A percentile compares a stretch with the other conserved stretches of the same genome.
These are phyloP conservation scores for Pythium aphanidermatum DNA, from an alignment of 352 stramenopile genomes.

Conservation along the genomic window DNA sequence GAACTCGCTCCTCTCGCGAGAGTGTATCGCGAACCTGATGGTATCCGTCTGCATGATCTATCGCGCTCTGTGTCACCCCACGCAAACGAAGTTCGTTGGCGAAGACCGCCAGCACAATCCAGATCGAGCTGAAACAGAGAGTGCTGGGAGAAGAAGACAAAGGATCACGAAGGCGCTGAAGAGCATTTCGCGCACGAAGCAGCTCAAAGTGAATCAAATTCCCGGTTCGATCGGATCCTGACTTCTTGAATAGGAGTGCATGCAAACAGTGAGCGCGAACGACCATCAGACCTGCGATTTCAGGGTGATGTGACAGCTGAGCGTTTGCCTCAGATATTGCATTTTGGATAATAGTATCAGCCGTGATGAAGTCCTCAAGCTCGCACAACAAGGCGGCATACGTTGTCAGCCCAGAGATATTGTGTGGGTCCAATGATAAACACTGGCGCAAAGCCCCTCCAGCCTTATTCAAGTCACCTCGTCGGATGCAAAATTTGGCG, in stretches of 20 bases:
- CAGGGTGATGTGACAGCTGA: background rate
- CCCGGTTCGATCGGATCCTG: constrained; percentile 36
- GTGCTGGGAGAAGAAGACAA: too few relatives aligned
- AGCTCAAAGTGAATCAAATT: constrained; percentile 68
- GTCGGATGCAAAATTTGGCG: constrained; percentile 44
- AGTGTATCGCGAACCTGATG: constrained; percentile 33
- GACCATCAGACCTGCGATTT: constrained; percentile 1
- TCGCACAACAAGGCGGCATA: constrained; percentile 60
- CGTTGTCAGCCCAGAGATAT: constrained; percentile 33
- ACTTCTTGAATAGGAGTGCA: constrained; percentile 49
- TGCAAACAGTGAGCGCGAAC: constrained; percentile 53
- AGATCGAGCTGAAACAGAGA: constrained; percentile 46
- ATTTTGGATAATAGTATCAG: constrained; percentile 41
- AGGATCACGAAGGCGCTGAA: constrained; percentile 8
- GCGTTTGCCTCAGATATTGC: constrained; percentile 19
- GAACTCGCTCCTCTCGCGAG: constrained; percentile 36
- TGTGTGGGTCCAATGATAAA: constrained; percentile 38
- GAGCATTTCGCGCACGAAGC: constrained; percentile 37
- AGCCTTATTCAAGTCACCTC: constrained; percentile 46
- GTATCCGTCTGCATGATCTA: constrained; percentile 34
- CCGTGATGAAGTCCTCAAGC: constrained; percentile 35
- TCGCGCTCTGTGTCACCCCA: constrained; percentile 20
- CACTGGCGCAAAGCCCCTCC: constrained; percentile 49
- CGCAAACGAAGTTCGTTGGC: constrained; percentile 39
- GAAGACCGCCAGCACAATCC: constrained; percentile 48